Evolutionary conservation across 208 protist genomes (phyloP).

Genomic region (Leishmania amazonensis): DNA sequence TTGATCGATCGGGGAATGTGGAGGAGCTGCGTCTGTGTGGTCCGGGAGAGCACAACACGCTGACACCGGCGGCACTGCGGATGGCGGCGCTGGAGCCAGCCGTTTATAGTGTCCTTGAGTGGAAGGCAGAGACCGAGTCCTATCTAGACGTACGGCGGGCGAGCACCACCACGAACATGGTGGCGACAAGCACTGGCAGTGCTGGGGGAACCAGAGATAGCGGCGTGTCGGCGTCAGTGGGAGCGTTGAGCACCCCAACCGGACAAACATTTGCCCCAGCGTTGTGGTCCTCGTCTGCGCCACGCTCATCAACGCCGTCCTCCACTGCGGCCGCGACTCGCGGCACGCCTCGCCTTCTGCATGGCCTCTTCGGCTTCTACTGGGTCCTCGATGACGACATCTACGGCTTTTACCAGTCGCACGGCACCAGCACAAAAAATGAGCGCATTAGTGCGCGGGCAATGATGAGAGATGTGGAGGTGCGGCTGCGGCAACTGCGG

Average conservation of each 20-base stretch:
- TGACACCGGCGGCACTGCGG: conserved; percentile 24
- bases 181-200: neutral
- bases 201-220: neutral
- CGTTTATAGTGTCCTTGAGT: conserved; percentile 20
- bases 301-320: neutral
- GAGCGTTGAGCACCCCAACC: neutral
- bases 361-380: conserved; percentile 59
- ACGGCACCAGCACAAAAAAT: conserved; percentile 32
- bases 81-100: conserved; percentile 13
- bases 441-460: conserved; percentile 57
- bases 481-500: conserved; percentile 44
- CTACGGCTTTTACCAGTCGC: conserved; percentile 49
- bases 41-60: conserved; percentile 22
- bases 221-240: neutral
- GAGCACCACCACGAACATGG: neutral
- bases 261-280: neutral
- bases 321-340: neutral
- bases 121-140: conserved; percentile 9
- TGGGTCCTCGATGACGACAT: conserved; percentile 94
- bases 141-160: conserved; percentile 15
- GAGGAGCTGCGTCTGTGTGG: conserved; percentile 41
- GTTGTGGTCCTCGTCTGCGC: neutral
- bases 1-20: conserved; percentile 45
- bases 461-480: conserved; percentile 60
- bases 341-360: conserved; percentile 30